A percentile compares a stretch with the other conserved stretches of the same genome.
Conservation (phyloP, 2,329 filamentous ascomycete species). For the Monosporascus sp. region DNA sequence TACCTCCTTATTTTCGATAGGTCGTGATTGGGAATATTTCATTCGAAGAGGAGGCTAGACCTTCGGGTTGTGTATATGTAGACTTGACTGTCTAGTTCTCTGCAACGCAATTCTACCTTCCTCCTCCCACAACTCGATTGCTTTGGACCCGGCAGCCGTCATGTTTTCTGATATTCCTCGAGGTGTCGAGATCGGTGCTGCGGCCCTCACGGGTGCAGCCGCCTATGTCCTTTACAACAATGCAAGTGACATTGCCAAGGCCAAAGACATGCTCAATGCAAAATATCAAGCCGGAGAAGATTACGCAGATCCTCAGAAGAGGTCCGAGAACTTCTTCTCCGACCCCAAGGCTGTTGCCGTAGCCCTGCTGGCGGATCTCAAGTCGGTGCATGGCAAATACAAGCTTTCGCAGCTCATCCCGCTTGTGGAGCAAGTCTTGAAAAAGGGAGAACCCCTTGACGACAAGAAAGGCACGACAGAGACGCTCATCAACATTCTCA, state of each 20-base stretch:
- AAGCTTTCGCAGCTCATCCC: constrained; percentile 23
- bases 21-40: neutral
- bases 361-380: constrained; percentile 21
- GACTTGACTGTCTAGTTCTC: too few species aligned
- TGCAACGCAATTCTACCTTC: neutral
- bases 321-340: constrained; percentile 21
- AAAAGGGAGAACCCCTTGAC: constrained; percentile 48
- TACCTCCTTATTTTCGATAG: neutral
- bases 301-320: constrained; percentile 24
- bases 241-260: neutral
- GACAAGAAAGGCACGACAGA: constrained; percentile 48
- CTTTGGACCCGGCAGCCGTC: neutral
- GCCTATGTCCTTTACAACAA: constrained; percentile 22
- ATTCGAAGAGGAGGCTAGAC: too few species aligned
- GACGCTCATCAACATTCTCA: constrained; percentile 34
- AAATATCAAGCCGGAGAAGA: constrained; percentile 34
- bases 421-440: constrained; percentile 26
- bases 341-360: constrained; percentile 30
- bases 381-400: neutral
- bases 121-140: neutral
- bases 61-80: neutral
- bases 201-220: neutral
- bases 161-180: constrained; percentile 3
- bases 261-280: constrained; percentile 9
- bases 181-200: constrained; percentile 1